phyloP scores from a whole-genome alignment of 495 filamentous ascomycete genomes.

The Daldinia loculata region DNA sequence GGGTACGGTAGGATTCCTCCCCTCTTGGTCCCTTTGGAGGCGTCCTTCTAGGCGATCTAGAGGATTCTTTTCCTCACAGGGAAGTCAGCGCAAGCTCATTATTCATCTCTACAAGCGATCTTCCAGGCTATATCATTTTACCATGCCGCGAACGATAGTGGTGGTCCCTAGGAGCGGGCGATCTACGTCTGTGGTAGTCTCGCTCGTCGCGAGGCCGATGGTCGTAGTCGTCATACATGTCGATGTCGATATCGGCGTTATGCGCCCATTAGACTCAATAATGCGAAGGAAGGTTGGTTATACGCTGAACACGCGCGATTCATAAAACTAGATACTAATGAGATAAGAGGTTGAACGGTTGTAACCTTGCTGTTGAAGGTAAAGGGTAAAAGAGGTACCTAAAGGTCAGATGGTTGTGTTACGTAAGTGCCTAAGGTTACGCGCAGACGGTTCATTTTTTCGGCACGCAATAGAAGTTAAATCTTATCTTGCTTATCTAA shows the following conservation, averaged over 20 bases:
- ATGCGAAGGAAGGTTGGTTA: not conserved
- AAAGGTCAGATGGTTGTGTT: not conserved
- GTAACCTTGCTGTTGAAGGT: not conserved
- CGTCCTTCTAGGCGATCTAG: slow-evolving; percentile 47
- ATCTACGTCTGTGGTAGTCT: slow-evolving; percentile 50
- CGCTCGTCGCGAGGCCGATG: slow-evolving; percentile 43
- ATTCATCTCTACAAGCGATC: slow-evolving; percentile 51
- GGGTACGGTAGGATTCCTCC: slow-evolving; percentile 38
- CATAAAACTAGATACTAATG: not conserved
- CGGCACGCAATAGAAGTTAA: not conserved
- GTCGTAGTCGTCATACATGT: slow-evolving; percentile 42
- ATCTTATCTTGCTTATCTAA: slow-evolving; percentile 7
- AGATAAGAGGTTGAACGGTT: not conserved
- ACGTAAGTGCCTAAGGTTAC: slow-evolving; percentile 2
- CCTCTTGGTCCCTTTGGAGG: slow-evolving; percentile 42
- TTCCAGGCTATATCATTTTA: slow-evolving; percentile 57
- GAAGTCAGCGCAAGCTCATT: slow-evolving; percentile 51
- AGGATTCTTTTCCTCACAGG: slow-evolving; percentile 48
- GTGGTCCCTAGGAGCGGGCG: slow-evolving; percentile 42
- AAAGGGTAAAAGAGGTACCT: not conserved
- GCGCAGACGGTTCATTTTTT: not conserved
- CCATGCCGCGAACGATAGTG: slow-evolving; percentile 57
- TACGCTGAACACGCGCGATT: not conserved
- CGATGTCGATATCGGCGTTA: slow-evolving; percentile 10
- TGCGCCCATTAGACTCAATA: not conserved